These are phyloP conservation scores for Trichocladium uniseriatum DNA, from an alignment of 495 filamentous ascomycete genomes.

Conservation along the genomic window DNA sequence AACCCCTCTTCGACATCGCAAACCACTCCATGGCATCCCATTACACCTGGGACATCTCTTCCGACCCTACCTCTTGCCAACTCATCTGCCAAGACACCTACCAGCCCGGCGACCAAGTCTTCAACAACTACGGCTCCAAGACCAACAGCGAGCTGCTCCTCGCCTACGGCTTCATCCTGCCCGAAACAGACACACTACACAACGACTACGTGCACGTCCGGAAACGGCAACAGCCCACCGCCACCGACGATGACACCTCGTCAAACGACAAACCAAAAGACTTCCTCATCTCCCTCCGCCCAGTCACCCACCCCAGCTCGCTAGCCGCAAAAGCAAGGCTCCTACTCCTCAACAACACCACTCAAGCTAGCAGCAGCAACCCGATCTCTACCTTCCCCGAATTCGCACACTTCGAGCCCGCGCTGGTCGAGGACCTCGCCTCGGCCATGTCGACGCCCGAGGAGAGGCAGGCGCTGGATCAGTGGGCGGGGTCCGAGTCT, in stretches of 20 bases:
- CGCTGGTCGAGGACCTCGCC: constrained; percentile 30
- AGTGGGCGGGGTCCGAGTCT: background rate
- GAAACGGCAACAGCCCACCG: constrained; percentile 24
- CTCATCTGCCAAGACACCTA: constrained; percentile 23
- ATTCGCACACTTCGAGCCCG: constrained; percentile 36
- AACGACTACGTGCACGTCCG: constrained; percentile 43
- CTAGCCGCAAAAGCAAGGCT: constrained; percentile 26
- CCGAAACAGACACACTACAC: constrained; percentile 30
- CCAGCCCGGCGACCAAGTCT: constrained; percentile 34
- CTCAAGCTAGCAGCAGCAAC: too few species aligned
- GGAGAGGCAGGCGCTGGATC: constrained; percentile 8
- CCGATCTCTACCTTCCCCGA: constrained; percentile 21
- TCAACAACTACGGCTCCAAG: constrained; percentile 48
- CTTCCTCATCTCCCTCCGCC: constrained; percentile 35
- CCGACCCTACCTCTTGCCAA: constrained; percentile 23
- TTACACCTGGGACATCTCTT: constrained; percentile 32
- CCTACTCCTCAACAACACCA: constrained; percentile 2
- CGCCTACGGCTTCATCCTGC: constrained; percentile 44
- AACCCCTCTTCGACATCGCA: constrained; percentile 44
- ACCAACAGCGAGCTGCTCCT: constrained; percentile 46
- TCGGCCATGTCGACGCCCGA: constrained; percentile 12
- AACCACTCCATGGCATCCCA: constrained; percentile 41
- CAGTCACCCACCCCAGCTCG: constrained; percentile 29
- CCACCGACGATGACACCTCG: background rate
- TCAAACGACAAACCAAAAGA: constrained; percentile 17